Base-by-base conservation (phyloP, 73 alveolate species). In the Urostyla sp. region DNA sequence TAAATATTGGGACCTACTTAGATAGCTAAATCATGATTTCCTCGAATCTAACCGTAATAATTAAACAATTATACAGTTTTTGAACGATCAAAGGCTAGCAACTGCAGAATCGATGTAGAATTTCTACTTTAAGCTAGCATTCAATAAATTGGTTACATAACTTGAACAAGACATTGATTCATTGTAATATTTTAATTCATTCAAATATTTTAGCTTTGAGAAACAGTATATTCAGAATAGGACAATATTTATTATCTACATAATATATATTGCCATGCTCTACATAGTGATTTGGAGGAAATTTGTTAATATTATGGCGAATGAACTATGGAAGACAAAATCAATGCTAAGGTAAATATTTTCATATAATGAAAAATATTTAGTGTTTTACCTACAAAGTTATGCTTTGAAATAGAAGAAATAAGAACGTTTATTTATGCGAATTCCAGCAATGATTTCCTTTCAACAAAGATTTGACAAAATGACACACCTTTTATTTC, bases 261-360 rank as follows among this genome's bases (percentile, higher is more conserved):
- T 77, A n/a, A 60, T 58, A 1, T 77, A 77, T 24, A 60, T 60
- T 5, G 72, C 61, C 50, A 48, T 44, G 15, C 37, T 77, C 7
- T 77, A 77, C 28, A 4, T 60, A 44, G 58, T 77, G 18, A 44
- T 77, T 35, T 77, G 89, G 89, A 36, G 74, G 36, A 77, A 53
- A 32, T 77, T 77, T 49, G 49, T 77, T 48, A 6, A 7, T 30
- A 50, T 54, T 0, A 21, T 77, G 72, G 28, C 73, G 21, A 66
- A 77, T 31, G 89, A 77, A 34, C 36, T 77, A 18, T 77, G 89
- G 89, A 77, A 51, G 43, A 77, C 89, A 8, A 77, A 77, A 38
- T 36, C 89, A 1, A 50, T 77, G 73, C 48, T 77, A 10, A 45
- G 89, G 89, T 77, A 77, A 58, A 37, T 16, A 20, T 48, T 31